Conservation (phyloP, 176 grass and related monocot genomes). For the Eragrostis nindensis region DNA sequence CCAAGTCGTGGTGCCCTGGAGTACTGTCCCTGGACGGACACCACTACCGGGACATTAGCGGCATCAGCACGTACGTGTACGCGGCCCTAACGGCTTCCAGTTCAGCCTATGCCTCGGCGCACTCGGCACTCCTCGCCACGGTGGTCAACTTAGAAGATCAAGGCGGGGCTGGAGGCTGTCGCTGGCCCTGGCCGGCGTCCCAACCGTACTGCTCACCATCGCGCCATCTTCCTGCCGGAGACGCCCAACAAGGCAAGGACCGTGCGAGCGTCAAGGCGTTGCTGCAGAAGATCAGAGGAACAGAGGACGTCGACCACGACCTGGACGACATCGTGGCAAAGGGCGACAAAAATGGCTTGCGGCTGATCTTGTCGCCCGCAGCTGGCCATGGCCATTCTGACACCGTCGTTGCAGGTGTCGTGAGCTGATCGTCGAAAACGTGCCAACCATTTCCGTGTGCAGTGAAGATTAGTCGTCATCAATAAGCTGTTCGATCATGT, state of each 20-base stretch:
- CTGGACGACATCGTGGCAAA: constrained; percentile 46
- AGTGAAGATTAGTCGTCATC: not conserved
- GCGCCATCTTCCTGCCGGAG: constrained; percentile 57
- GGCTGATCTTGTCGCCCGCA: constrained; percentile 44
- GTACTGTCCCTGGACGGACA: too few relatives aligned
- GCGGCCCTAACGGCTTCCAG: constrained; percentile 71
- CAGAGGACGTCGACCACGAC: constrained; percentile 43
- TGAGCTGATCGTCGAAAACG: not conserved
- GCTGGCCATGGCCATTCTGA: constrained; percentile 41
- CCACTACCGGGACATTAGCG: too few relatives aligned
- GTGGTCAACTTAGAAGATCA: constrained; percentile 67
- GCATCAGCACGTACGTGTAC: too few relatives aligned
- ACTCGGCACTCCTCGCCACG: constrained; percentile 39
- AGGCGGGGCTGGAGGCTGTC: constrained; percentile 62
- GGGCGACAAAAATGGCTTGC: not conserved
- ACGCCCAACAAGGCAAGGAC: constrained; percentile 44
- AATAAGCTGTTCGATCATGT: not conserved
- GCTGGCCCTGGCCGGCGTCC: constrained; percentile 46
- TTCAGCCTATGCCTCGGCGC: constrained; percentile 42
- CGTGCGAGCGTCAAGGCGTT: constrained; percentile 17
- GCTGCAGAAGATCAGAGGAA: constrained; percentile 49
- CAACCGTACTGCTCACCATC: constrained; percentile 43
- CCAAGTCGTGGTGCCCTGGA: too few relatives aligned
- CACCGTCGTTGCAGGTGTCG: constrained; percentile 52
- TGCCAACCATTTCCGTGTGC: not conserved